Base-by-base conservation (phyloP, 75 land plant species). In the Pinus tabuliformis region DNA sequence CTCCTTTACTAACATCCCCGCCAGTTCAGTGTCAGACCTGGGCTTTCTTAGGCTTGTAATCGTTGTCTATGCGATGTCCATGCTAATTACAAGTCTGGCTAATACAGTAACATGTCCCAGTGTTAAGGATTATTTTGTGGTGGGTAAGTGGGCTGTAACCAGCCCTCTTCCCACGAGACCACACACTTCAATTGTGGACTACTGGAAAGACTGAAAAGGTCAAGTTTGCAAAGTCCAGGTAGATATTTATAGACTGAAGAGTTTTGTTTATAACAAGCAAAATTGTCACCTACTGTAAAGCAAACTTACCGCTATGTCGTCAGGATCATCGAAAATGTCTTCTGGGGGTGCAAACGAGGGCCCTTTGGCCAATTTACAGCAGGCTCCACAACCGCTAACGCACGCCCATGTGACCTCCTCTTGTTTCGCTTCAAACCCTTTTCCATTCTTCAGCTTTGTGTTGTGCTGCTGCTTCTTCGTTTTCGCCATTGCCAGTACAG, bases 301-400 rank as follows among this genome's bases (percentile, higher is more conserved):
- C 21, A 68, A 70, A 26, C 66, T 49, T 75, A 91, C 92, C 77
- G 86, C 70, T 30, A 80, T 73, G 65, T 90, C 86, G 4, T 74
- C 60, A 14, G 90, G 84, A 63, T 92, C 77, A 18, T 77, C 60
- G 42, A 92, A 91, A 45, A 92, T 79, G 70, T 92, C 92, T 62
- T 92, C 90, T 57, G 91, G 84, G 12, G 90, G 80, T 17, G 89
- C 83, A 62, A 88, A 92, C 12, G 78, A 56, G 5, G 92, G 90
- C 13, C 92, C 92, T 65, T 90, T 92, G 71, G 82, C 86, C 11
- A 92, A 76, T 68, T 90, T 86, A 75, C 95, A 92, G 82, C 95
- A 92, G 7, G 95, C 95, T 4, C 95, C 95, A 56, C 95, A 92
- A 5, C 85, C 82, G 63, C 80, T 62, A 56, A 88, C 86, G 79